Conservation (phyloP, 768 basidiomycete species). For the Suillus sp. region DNA sequence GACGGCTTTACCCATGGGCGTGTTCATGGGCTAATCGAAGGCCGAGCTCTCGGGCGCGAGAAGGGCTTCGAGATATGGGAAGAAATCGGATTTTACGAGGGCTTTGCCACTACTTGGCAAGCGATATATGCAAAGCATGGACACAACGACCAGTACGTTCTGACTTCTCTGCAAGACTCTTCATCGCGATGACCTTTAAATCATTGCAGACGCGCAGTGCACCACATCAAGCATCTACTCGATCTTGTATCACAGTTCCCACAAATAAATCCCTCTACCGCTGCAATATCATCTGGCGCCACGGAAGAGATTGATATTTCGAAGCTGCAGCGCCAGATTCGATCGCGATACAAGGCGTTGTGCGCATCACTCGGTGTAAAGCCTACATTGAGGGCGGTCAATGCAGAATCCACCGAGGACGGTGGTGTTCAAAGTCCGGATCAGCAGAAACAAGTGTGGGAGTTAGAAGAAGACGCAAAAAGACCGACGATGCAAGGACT, state of each 20-base stretch:
- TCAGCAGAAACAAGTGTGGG: conserved; percentile 8
- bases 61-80: conserved; percentile 98
- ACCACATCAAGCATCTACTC: conserved; percentile 71
- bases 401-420: not conserved
- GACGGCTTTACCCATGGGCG: conserved; percentile 85
- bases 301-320: conserved; percentile 64
- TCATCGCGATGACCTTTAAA: not conserved
- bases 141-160: conserved; percentile 51
- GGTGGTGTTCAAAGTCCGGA: conserved; percentile 10
- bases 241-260: conserved; percentile 78
- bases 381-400: conserved; percentile 41
- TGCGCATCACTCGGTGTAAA: conserved; percentile 80
- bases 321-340: conserved; percentile 78
- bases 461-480: conserved; percentile 10
- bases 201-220: conserved; percentile 51
- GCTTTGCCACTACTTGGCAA: conserved; percentile 75
- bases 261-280: conserved; percentile 62
- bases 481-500: conserved; percentile 14
- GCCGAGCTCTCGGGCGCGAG: conserved; percentile 82
- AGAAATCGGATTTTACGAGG: conserved; percentile 92
- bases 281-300: conserved; percentile 35
- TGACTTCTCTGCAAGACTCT: not conserved
- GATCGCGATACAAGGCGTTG: conserved; percentile 83
- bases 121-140: conserved; percentile 47
- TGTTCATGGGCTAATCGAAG: conserved; percentile 90